Evolutionary conservation across 2,329 filamentous ascomycete species (phyloP).

Genomic region (Hyphodiscus sp.): DNA sequence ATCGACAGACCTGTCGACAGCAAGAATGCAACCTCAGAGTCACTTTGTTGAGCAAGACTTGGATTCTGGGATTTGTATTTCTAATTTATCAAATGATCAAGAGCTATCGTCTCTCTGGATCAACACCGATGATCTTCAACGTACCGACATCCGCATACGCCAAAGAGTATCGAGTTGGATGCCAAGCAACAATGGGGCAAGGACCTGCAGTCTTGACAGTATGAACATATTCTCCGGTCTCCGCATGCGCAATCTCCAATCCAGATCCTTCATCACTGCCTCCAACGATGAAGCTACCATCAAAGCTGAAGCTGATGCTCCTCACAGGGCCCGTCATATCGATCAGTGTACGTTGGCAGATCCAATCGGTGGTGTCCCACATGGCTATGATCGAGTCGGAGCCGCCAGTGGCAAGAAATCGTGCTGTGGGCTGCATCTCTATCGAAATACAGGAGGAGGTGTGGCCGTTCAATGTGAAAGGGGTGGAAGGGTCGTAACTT

Average conservation of each 20-base stretch:
- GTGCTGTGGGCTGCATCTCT: constrained; percentile 63
- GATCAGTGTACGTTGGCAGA: constrained; percentile 65
- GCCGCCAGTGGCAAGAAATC: constrained; percentile 68
- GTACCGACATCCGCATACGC: constrained; percentile 62
- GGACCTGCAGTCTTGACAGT: constrained; percentile 62
- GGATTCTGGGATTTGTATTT: background rate
- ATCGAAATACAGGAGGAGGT: constrained; percentile 65
- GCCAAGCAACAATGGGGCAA: constrained; percentile 66
- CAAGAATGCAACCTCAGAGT: too few species aligned
- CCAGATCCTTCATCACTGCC: constrained; percentile 67
- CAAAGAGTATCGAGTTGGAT: constrained; percentile 66
- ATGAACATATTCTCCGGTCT: constrained; percentile 67
- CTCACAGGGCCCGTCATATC: constrained; percentile 63
- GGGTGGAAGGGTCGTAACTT: constrained; percentile 40
- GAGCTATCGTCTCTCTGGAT: constrained; percentile 27
- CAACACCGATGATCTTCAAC: constrained; percentile 54
- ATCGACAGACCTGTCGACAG: too few species aligned
- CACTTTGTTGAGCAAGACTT: too few species aligned
- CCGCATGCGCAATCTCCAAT: constrained; percentile 63
- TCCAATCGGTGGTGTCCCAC: constrained; percentile 74
- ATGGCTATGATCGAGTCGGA: constrained; percentile 69
- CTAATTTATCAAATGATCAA: background rate
- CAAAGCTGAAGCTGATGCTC: constrained; percentile 69
- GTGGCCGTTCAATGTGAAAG: constrained; percentile 62
- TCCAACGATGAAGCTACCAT: constrained; percentile 67